These are phyloP conservation scores for Phaeodactylum tricornutum DNA, from an alignment of 108 stramenopile genomes.

Conservation along the genomic window DNA sequence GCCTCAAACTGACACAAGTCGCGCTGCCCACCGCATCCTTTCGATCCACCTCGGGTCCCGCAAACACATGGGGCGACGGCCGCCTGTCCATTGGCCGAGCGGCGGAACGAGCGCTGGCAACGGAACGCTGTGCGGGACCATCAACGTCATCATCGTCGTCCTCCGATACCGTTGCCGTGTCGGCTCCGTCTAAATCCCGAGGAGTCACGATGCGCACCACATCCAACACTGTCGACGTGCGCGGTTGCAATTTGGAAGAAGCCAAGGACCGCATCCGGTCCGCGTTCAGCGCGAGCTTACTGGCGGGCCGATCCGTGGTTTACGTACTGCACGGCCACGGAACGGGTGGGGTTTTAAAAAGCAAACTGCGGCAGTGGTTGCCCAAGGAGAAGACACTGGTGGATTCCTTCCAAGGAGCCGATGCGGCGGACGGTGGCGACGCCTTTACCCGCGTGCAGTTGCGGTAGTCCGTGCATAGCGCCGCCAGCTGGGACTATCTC, in stretches of 20 bases:
- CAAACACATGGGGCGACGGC: not conserved
- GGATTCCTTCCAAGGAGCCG: slow-evolving; percentile 51
- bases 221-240: slow-evolving; percentile 81
- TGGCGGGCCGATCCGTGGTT: slow-evolving; percentile 34
- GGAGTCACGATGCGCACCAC: slow-evolving; percentile 48
- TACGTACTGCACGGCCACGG: slow-evolving; percentile 81
- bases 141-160: slow-evolving; percentile 4
- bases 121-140: slow-evolving; percentile 15
- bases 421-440: slow-evolving; percentile 75
- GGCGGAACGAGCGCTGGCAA: slow-evolving; percentile 48
- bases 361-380: slow-evolving; percentile 62
- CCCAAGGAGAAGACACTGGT: slow-evolving; percentile 38
- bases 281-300: slow-evolving; percentile 38
- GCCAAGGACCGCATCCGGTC: slow-evolving; percentile 41
- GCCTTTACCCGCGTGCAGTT: slow-evolving; percentile 70
- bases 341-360: slow-evolving; percentile 61
- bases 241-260: slow-evolving; percentile 75
- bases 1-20: slow-evolving; percentile 54
- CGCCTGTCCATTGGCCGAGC: slow-evolving; percentile 31
- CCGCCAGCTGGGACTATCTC: no score
- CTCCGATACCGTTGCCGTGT: no score
- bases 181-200: no score
- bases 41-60: not conserved
- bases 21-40: slow-evolving; percentile 23
- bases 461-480: no score